These are phyloP conservation scores for Wickerhamomyces kurtzmanii DNA, from an alignment of 805 yeast genomes.

Conservation along the genomic window DNA sequence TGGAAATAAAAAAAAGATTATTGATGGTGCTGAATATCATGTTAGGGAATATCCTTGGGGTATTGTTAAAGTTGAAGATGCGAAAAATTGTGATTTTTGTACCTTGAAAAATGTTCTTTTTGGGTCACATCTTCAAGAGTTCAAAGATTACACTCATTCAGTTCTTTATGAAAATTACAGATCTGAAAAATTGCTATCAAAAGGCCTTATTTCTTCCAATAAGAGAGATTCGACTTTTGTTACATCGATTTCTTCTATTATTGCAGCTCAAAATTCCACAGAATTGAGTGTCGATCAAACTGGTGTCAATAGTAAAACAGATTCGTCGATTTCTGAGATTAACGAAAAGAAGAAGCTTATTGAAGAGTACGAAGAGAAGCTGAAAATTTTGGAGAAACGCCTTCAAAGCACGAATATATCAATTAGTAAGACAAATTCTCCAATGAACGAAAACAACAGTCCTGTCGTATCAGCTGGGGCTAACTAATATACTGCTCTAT, in stretches of 20 bases:
- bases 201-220: conserved; percentile 5
- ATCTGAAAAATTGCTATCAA: conserved; percentile 50
- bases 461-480: no score
- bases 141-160: conserved; percentile 73
- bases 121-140: conserved; percentile 73
- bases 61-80: conserved; percentile 41
- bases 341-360: background rate
- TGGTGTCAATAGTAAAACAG: background rate
- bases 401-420: no score
- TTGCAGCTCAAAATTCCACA: no score
- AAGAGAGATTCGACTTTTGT: background rate
- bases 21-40: conserved; percentile 26
- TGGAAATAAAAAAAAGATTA: conserved; percentile 29
- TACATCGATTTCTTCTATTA: background rate
- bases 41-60: conserved; percentile 66
- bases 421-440: no score
- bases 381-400: no score
- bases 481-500: no score
- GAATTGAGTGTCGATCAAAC: conserved; percentile 2
- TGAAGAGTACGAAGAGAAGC: conserved; percentile 4
- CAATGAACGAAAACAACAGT: no score
- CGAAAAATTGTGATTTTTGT: conserved; percentile 59
- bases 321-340: conserved; percentile 1
- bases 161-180: conserved; percentile 72
- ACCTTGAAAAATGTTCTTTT: conserved; percentile 62